phyloP scores from a whole-genome alignment of 2,329 filamentous ascomycete species.

The Cordyceps javanica region DNA sequence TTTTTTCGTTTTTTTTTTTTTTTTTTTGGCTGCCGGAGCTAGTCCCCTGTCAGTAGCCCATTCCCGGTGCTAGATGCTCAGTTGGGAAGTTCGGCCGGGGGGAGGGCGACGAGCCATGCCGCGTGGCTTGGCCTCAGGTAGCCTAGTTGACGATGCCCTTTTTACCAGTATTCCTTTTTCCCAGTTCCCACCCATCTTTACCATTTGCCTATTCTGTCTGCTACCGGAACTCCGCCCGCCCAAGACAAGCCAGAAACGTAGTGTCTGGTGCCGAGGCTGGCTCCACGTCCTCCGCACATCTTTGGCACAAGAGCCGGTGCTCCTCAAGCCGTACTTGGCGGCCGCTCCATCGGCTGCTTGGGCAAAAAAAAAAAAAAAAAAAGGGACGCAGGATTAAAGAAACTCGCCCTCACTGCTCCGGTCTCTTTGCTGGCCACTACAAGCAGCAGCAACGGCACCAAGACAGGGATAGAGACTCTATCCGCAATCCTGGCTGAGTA shows the following conservation, averaged over 20 bases:
- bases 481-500: background rate
- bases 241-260: background rate
- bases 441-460: too few relatives aligned
- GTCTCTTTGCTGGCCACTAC: background rate
- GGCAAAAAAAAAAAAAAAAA: background rate
- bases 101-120: background rate
- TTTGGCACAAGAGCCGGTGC: too few relatives aligned
- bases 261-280: background rate
- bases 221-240: background rate
- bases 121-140: background rate
- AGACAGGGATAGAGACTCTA: background rate
- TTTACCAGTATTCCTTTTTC: too few relatives aligned
- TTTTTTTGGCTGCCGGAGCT: background rate
- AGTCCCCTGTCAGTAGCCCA: background rate
- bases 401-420: background rate
- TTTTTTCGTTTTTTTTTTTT: background rate
- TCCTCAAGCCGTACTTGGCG: too few relatives aligned
- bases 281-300: too few relatives aligned
- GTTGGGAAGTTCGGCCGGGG: constrained; percentile 10
- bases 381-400: background rate
- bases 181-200: too few relatives aligned
- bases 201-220: too few relatives aligned
- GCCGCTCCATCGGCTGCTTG: background rate
- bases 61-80: background rate
- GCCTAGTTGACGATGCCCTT: background rate